Base-by-base conservation (phyloP, 768 basidiomycete genomes). In the Amanita polypyramis region DNA sequence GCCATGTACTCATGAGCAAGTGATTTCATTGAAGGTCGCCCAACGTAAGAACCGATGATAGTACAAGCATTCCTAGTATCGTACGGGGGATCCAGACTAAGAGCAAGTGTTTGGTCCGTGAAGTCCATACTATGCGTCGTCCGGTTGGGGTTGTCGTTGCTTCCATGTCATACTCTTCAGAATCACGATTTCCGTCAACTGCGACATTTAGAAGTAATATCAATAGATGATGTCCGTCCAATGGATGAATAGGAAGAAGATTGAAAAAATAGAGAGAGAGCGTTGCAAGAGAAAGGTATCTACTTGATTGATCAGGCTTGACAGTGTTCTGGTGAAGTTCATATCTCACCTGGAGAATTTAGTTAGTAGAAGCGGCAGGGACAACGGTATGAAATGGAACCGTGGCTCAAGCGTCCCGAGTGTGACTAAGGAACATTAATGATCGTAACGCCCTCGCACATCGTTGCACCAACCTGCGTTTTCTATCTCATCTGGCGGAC, bases 211-310 rank as follows among this genome's bases (percentile, higher is more conserved):
- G 41, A 6, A 66, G 34, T 7, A 58, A 47, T 9, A 49, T 42
- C 25, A 89, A 66, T 15, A 85, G 65, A 53, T 81, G 74, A 6
- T 70, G 64, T 21, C 91, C 91, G 51, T 94, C 91, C 15, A 93
- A 68, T 41, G 68, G 65, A 2, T 76, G 75, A 29, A 92, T 59
- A 0, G 91, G 89, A 19, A 93, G 70, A 21, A 88, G 73, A 60
- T 94, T 94, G 67, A 93, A 80, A 49, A 91, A 63, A 60, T 77
- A 91, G 1, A 94, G 68, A 2, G 88, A 91, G 27, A 92, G 61
- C n/a, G 80, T 79, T 2, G 85, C 72, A 57, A 77, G 75, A 29
- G 67, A 63, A 51, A 80, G 62, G 51, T 85, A 86, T 51, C 85
- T 85, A 54, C 47, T 9, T 14, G 29, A 8, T 25, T 25, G 25